A percentile compares a stretch with the other conserved stretches of the same genome.
Evolutionary conservation across 805 yeast genomes (phyloP).

Genomic region (Helenozyma baotianmanensis): DNA sequence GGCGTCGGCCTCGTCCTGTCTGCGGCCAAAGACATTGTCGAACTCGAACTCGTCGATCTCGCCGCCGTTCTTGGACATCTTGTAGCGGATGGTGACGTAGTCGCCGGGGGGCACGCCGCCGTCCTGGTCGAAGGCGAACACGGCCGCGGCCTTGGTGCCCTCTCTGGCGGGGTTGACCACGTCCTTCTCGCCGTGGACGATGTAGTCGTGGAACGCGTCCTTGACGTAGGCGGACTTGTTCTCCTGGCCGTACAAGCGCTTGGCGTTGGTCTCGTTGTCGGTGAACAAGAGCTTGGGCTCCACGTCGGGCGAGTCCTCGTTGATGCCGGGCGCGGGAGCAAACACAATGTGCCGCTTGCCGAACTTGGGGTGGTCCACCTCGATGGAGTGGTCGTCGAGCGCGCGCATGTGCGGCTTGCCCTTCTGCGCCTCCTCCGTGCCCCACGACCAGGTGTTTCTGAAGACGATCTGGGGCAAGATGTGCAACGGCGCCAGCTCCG

Average conservation of each 20-base stretch:
- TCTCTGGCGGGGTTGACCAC: conserved; percentile 64
- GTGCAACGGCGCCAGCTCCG: conserved; percentile 82
- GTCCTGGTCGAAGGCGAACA: conserved; percentile 71
- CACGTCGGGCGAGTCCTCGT: conserved; percentile 57
- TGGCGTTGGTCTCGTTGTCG: conserved; percentile 80
- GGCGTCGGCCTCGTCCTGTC: conserved; percentile 87
- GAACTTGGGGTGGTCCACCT: conserved; percentile 61
- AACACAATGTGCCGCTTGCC: conserved; percentile 62
- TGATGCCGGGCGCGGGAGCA: conserved; percentile 79
- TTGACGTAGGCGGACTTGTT: conserved; percentile 63
- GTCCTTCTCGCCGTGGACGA: conserved; percentile 54
- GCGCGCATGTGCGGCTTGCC: conserved; percentile 47
- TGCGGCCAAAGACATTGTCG: conserved; percentile 61
- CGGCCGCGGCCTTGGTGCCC: conserved; percentile 86
- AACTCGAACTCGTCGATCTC: conserved; percentile 69
- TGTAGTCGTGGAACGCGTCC: conserved; percentile 87
- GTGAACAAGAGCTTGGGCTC: conserved; percentile 79
- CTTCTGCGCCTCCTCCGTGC: conserved; percentile 44
- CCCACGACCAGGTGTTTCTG: conserved; percentile 96
- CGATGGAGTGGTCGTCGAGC: conserved; percentile 44
- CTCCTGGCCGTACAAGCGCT: conserved; percentile 59
- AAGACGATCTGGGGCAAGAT: conserved; percentile 78
- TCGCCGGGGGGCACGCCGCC: conserved; percentile 85
- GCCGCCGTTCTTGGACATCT: conserved; percentile 43
- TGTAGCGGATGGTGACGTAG: conserved; percentile 79